These are phyloP conservation scores for Aechmea fasciata DNA, from an alignment of 176 grass and related monocot genomes.

Conservation along the genomic window DNA sequence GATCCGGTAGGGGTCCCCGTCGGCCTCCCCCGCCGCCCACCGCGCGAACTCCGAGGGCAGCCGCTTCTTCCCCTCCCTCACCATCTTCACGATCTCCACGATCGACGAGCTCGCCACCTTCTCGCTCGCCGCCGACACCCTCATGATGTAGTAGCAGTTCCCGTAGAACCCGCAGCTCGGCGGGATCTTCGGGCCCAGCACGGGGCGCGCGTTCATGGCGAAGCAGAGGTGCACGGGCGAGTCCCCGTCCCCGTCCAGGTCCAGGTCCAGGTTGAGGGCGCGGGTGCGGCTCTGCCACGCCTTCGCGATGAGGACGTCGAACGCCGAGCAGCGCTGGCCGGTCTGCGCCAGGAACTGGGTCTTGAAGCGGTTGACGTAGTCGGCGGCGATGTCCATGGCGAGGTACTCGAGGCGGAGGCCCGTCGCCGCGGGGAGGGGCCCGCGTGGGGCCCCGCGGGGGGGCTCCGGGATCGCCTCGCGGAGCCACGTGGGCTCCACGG, in stretches of 20 bases:
- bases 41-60: constrained; percentile 47
- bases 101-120: constrained; percentile 37
- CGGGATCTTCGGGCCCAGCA: constrained; percentile 29
- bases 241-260: no score
- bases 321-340: constrained; percentile 65
- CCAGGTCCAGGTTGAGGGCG: constrained; percentile 32
- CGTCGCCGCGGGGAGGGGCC: constrained; percentile 30
- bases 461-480: constrained; percentile 57
- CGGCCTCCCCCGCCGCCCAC: constrained; percentile 45
- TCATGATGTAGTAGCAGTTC: constrained; percentile 97
- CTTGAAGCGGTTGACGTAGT: constrained; percentile 73
- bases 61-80: constrained; percentile 67
- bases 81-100: constrained; percentile 53
- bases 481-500: constrained; percentile 43
- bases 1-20: constrained; percentile 57
- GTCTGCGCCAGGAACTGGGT: constrained; percentile 34
- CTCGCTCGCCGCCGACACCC: constrained; percentile 37
- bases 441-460: constrained; percentile 21
- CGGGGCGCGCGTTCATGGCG: constrained; percentile 59
- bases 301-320: constrained; percentile 79
- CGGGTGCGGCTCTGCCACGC: constrained; percentile 64
- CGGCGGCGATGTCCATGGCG: constrained; percentile 61
- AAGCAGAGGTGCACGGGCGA: constrained; percentile 65
- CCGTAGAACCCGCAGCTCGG: constrained; percentile 44
- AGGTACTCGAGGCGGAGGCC: constrained; percentile 51